Evolutionary conservation across 345 rosid species (phyloP).

Genomic region (Triadica sebifera): DNA sequence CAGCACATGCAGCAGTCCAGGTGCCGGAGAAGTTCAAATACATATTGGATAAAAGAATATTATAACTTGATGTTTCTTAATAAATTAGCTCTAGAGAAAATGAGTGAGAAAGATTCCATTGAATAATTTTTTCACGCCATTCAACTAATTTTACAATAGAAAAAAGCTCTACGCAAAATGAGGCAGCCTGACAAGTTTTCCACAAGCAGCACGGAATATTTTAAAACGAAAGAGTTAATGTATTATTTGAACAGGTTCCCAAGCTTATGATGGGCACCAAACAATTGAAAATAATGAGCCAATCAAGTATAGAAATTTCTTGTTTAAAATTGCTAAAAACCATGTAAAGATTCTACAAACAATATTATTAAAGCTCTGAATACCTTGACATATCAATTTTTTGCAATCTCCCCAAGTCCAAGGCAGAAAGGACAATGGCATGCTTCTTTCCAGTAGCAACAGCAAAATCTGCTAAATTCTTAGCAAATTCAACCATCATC

Average conservation of each 20-base stretch:
- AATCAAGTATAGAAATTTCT: background rate
- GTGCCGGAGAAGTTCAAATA: background rate
- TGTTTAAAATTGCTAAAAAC: background rate
- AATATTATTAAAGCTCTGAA: conserved; percentile 3
- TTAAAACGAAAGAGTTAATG: background rate
- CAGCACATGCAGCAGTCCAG: background rate
- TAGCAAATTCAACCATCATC: conserved; percentile 72
- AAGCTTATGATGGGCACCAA: background rate
- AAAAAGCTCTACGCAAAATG: background rate
- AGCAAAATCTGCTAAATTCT: conserved; percentile 78
- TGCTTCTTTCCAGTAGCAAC: conserved; percentile 69
- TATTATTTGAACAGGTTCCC: background rate
- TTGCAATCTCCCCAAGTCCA: conserved; percentile 86
- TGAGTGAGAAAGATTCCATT: background rate
- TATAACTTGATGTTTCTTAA: background rate
- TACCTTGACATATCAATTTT: conserved; percentile 87
- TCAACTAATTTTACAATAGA: background rate
- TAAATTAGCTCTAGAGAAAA: background rate
- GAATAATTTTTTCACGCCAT: background rate
- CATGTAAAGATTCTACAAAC: background rate
- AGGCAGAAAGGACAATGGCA: conserved; percentile 66
- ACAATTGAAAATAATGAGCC: background rate
- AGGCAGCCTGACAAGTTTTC: background rate
- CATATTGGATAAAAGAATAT: background rate
- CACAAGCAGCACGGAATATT: background rate